Evolutionary conservation across 768 basidiomycete genomes (phyloP), one percentile per base, ranked within the genome.

Genomic region (Leccinum incarnatum): DNA sequence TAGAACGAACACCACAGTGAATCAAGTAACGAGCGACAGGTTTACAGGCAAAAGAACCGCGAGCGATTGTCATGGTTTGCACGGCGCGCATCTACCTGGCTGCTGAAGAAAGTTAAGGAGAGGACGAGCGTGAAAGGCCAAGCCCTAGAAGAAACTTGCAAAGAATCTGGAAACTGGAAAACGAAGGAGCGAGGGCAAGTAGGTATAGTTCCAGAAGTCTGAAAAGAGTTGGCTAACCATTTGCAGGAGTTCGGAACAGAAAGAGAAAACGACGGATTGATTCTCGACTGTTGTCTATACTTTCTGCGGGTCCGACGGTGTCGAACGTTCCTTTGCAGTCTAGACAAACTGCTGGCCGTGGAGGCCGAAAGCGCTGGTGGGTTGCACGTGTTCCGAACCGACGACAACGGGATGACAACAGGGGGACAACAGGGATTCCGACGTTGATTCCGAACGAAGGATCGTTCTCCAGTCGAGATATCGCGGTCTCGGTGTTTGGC

Each of bases 221-320:
- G 19, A 40, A 27, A 42, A 27, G 34, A 6, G 15, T 14, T 8
- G 8, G 23, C 40, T 64, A 42, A 70, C 29, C 2, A 46, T 27
- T 25, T 37, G 47, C 65, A 67, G 66, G 65, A 66, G 25, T 49
- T 68, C 19, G 64, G 67, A 27, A 62, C 60, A 53, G 78, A 79
- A 61, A 77, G 78, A 67, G 71, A 65, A 58, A 91, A 91, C 65
- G 91, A 94, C 65, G 77, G 78, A 53, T 72, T 88, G 40, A 91
- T 94, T 64, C 72, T 88, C 54, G 92, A 93, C 68, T 93, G 91
- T 64, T 88, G 86, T 65, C 74, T 78, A 63, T 88, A 85, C 69
- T 90, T 87, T 61, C 54, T 59, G 50, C 70, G 65, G 55, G 71
- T 63, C 40, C 76, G 73, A 25, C 72, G 66, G 48, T 74, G 76